Conservation (phyloP, 2,329 filamentous ascomycete genomes). For the Pezicula rhizophila region DNA sequence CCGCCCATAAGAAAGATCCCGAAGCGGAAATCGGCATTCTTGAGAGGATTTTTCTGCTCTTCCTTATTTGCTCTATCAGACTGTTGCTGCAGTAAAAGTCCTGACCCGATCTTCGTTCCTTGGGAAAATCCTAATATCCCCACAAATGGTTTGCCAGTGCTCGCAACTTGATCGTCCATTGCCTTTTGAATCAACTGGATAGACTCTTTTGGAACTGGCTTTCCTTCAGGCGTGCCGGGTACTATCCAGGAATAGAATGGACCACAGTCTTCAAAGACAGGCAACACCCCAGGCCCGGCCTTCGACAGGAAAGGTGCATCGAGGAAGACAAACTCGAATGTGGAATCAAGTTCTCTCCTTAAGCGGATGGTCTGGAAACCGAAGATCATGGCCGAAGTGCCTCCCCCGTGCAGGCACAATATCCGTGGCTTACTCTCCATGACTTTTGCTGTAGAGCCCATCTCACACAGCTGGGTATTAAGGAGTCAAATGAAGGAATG, state of each 20-base stretch:
- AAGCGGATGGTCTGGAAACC: slow-evolving; percentile 46
- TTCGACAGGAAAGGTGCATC: slow-evolving; percentile 60
- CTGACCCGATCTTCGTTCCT: slow-evolving; percentile 3
- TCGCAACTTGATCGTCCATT: neutral
- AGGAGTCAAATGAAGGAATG: too few species aligned
- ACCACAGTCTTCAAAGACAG: slow-evolving; percentile 59
- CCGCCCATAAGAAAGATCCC: neutral
- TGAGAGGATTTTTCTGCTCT: neutral
- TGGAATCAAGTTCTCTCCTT: slow-evolving; percentile 33
- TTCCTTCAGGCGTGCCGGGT: slow-evolving; percentile 7
- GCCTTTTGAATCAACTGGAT: neutral
- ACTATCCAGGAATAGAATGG: slow-evolving; percentile 54
- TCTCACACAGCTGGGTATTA: too few species aligned
- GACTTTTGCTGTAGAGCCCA: too few species aligned
- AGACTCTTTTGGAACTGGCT: neutral
- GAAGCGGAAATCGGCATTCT: neutral
- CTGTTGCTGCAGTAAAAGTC: slow-evolving; percentile 2
- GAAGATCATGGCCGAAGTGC: slow-evolving; percentile 67
- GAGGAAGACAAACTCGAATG: slow-evolving; percentile 65
- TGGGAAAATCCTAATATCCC: slow-evolving; percentile 5
- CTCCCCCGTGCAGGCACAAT: slow-evolving; percentile 73
- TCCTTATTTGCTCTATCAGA: neutral
- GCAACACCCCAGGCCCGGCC: slow-evolving; percentile 54
- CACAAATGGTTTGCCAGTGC: neutral
- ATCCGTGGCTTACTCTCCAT: slow-evolving; percentile 47